Percentiles rank a stretch among this genome's conserved stretches.
These are phyloP conservation scores for Russula compacta DNA, from an alignment of 768 basidiomycete genomes.

Conservation along the genomic window DNA sequence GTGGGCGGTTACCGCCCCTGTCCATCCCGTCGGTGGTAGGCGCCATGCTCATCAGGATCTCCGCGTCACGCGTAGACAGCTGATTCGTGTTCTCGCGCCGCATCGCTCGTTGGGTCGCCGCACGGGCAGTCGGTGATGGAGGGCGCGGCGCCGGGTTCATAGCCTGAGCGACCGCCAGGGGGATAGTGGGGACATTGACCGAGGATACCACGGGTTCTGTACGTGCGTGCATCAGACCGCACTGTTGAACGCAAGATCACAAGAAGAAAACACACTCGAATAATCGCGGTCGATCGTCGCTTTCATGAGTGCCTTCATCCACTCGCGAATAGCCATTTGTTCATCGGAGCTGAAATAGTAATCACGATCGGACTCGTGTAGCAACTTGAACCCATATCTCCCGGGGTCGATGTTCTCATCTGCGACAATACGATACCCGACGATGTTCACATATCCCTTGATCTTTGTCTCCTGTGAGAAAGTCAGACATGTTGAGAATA, in stretches of 20 bases:
- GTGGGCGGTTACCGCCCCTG: slow-evolving; percentile 33
- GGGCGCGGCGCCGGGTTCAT: slow-evolving; percentile 96
- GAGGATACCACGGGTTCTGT: slow-evolving; percentile 91
- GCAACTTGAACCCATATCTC: slow-evolving; percentile 88
- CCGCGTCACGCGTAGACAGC: slow-evolving; percentile 70
- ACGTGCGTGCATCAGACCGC: not conserved
- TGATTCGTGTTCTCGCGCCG: slow-evolving; percentile 80
- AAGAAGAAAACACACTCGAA: slow-evolving; percentile 47
- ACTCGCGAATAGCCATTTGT: slow-evolving; percentile 75
- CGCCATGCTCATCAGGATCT: slow-evolving; percentile 59
- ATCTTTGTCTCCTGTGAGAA: slow-evolving; percentile 72
- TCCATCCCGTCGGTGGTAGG: slow-evolving; percentile 25
- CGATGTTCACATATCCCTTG: slow-evolving; percentile 91
- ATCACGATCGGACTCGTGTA: slow-evolving; percentile 79
- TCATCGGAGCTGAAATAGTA: slow-evolving; percentile 93
- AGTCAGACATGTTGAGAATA: not conserved
- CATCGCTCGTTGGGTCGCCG: slow-evolving; percentile 79
- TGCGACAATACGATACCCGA: slow-evolving; percentile 85
- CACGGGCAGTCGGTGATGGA: slow-evolving; percentile 82
- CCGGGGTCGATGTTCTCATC: slow-evolving; percentile 92
- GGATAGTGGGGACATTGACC: slow-evolving; percentile 94
- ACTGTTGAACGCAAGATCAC: not conserved
- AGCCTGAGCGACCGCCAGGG: slow-evolving; percentile 87
- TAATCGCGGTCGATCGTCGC: slow-evolving; percentile 95
- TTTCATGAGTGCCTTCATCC: slow-evolving; percentile 99